A percentile compares a stretch with the other conserved stretches of the same genome.
Conservation (phyloP, 352 stramenopile genomes). For the Lagenidium giganteum region DNA sequence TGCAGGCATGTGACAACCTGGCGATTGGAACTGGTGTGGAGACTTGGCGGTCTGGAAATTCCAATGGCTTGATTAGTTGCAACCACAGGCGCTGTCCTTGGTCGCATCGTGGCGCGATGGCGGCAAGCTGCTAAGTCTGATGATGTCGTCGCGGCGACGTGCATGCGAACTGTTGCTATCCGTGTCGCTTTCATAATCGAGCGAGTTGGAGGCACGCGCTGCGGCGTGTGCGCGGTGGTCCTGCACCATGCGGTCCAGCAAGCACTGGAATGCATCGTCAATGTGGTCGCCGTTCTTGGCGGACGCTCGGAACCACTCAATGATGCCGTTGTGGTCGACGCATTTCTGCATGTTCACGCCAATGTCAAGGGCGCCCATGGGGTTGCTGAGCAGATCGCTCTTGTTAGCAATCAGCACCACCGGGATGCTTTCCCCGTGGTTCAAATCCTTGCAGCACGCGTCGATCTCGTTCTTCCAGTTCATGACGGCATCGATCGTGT, state of each 20-base stretch:
- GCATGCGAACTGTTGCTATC: constrained; percentile 1
- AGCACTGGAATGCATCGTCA: constrained; percentile 50
- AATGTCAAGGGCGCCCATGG: constrained; percentile 57
- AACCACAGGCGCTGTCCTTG: constrained; percentile 10
- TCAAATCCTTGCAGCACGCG: constrained; percentile 46
- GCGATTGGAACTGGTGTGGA: too few relatives aligned
- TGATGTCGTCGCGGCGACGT: constrained; percentile 24
- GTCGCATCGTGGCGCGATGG: constrained; percentile 11
- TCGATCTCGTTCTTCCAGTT: constrained; percentile 84
- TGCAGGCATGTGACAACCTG: too few relatives aligned
- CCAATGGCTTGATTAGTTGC: too few relatives aligned
- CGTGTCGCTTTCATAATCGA: not conserved
- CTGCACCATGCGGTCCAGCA: constrained; percentile 58
- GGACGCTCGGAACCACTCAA: constrained; percentile 75
- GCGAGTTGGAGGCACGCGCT: not conserved
- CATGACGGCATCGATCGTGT: constrained; percentile 80
- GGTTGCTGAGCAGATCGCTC: constrained; percentile 71
- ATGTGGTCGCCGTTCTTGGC: constrained; percentile 68
- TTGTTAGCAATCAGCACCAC: constrained; percentile 86
- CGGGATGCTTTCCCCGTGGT: constrained; percentile 37
- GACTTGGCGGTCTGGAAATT: too few relatives aligned
- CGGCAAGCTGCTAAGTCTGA: constrained; percentile 33
- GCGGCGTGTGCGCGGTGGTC: constrained; percentile 31
- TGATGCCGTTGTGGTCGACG: constrained; percentile 58
- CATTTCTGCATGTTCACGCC: constrained; percentile 86